Evolutionary conservation across 176 grass and related monocot genomes (phyloP).

Genomic region (Oryza officinalis): DNA sequence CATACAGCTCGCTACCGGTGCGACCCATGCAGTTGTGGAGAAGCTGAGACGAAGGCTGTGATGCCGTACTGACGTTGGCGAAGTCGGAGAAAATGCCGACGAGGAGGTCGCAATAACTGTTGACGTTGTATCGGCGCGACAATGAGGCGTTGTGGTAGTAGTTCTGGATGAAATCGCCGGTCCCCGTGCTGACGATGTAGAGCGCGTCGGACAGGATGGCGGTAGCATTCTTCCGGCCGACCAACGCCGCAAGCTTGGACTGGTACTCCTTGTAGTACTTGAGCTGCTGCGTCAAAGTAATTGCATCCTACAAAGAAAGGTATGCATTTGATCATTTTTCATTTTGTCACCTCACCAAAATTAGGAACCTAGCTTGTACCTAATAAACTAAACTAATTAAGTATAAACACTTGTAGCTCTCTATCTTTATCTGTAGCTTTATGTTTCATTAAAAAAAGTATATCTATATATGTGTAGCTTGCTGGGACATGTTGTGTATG

Average conservation of each 20-base stretch:
- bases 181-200: constrained; percentile 69
- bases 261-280: constrained; percentile 74
- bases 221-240: constrained; percentile 34
- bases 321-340: neutral
- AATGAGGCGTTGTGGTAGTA: constrained; percentile 84
- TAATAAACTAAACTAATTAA: neutral
- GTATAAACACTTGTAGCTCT: neutral
- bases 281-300: constrained; percentile 71
- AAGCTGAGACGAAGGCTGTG: neutral
- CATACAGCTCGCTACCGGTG: neutral
- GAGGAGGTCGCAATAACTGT: constrained; percentile 63
- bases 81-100: constrained; percentile 48
- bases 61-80: constrained; percentile 34
- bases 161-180: constrained; percentile 82
- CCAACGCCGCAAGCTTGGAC: constrained; percentile 58
- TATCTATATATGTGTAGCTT: neutral
- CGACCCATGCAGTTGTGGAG: neutral
- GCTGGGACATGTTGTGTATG: neutral
- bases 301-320: constrained; percentile 51
- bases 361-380: too few species aligned
- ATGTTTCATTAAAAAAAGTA: neutral
- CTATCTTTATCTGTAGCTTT: neutral
- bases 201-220: constrained; percentile 62
- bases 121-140: constrained; percentile 41
- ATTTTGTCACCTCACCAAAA: neutral